Conservation (phyloP, 345 rosid species). For the Geranium brycei region DNA sequence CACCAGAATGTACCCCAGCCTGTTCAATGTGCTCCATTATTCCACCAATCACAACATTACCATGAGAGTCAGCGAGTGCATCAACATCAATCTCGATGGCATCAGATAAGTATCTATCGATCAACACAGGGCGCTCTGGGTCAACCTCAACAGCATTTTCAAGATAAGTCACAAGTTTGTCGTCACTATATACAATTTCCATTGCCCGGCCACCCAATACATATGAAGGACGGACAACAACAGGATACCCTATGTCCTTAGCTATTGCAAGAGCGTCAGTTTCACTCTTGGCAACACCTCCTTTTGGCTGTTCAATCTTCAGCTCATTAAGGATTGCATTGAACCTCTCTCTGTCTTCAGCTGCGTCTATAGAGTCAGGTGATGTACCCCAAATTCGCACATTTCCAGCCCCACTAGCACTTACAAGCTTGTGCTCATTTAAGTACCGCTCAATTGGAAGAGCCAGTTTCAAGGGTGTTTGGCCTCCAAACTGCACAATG, state of each 20-base stretch:
- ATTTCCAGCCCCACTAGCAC: constrained; percentile 58
- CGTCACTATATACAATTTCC: constrained; percentile 83
- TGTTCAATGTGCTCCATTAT: constrained; percentile 98
- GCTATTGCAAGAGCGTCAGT: constrained; percentile 81
- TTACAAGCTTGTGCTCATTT: constrained; percentile 52
- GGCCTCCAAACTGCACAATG: constrained; percentile 94
- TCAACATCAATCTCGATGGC: constrained; percentile 86
- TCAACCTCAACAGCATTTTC: constrained; percentile 93
- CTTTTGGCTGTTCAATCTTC: constrained; percentile 85
- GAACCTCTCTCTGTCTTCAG: constrained; percentile 91
- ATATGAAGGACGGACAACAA: constrained; percentile 92
- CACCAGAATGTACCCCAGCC: constrained; percentile 98
- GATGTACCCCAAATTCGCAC: constrained; percentile 93
- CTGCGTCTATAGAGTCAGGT: constrained; percentile 92
- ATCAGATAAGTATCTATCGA: constrained; percentile 80
- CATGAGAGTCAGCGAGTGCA: constrained; percentile 71
- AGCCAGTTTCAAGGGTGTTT: constrained; percentile 86
- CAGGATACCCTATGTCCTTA: constrained; percentile 70
- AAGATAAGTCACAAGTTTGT: constrained; percentile 59
- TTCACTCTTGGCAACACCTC: constrained; percentile 92
- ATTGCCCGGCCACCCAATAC: constrained; percentile 94
- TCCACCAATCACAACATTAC: constrained; percentile 86
- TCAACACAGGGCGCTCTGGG: constrained; percentile 79
- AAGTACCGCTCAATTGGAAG: constrained; percentile 73
- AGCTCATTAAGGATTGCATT: constrained; percentile 67